phyloP scores from a whole-genome alignment of 768 basidiomycete species.

The Boletus subcaerulescens region DNA sequence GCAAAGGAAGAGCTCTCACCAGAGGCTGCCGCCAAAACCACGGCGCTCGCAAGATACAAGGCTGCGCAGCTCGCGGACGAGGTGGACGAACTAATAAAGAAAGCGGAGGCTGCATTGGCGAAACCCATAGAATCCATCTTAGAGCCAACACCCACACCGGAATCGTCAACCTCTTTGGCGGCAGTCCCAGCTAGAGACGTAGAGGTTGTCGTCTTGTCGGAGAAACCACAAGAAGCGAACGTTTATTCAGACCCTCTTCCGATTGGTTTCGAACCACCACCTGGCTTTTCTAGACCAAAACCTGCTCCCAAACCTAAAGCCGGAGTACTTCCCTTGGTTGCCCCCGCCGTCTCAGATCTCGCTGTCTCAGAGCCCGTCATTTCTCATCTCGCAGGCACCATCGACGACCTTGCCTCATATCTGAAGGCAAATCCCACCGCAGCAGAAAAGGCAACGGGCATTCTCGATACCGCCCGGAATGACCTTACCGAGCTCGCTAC shows the following conservation, averaged over 20 bases:
- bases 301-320: constrained; percentile 42
- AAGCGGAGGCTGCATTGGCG: constrained; percentile 71
- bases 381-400: constrained; percentile 85
- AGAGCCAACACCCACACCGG: constrained; percentile 20
- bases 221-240: constrained; percentile 28
- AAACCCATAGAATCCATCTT: constrained; percentile 35
- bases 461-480: constrained; percentile 75
- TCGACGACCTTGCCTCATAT: constrained; percentile 87
- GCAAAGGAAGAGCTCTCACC: constrained; percentile 29
- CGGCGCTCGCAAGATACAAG: constrained; percentile 43
- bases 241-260: constrained; percentile 72
- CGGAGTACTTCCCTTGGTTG: constrained; percentile 67
- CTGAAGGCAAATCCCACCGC: constrained; percentile 71
- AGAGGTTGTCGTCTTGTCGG: constrained; percentile 26
- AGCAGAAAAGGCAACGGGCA: constrained; percentile 62
- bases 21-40: constrained; percentile 34
- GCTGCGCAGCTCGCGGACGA: constrained; percentile 57
- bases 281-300: constrained; percentile 71
- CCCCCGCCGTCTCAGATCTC: constrained; percentile 73
- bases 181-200: constrained; percentile 24
- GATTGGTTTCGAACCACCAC: constrained; percentile 92
- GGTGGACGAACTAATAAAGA: constrained; percentile 60
- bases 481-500: constrained; percentile 78
- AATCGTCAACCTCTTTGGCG: constrained; percentile 24
- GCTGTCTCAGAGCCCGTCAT: constrained; percentile 86